Evolutionary conservation across 768 basidiomycete species (phyloP), one percentile per base, ranked within the genome.

Genomic region (Nidularia pulvinata): DNA sequence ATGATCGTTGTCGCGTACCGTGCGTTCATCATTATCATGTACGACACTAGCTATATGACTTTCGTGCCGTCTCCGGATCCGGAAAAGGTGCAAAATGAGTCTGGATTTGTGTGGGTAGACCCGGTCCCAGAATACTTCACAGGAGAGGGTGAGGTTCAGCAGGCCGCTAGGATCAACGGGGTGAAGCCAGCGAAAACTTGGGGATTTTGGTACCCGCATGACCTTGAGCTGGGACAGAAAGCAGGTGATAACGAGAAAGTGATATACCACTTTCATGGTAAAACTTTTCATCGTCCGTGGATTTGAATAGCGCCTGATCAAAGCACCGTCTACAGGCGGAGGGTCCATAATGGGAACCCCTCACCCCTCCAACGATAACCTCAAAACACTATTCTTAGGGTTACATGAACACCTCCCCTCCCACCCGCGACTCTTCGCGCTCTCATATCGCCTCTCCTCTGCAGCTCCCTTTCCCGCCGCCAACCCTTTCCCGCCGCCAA

Each of bases 401-500:
- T n/a, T n/a, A n/a, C n/a, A 39, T 39, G 9, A 39, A 39, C 7
- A 39, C 9, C 37, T 39, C 9, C 37, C n/a, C 37, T 7, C 37
- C 7, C 7, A 39, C n/a, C 7, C 9, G 7, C 37, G 37, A 39
- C 37, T 39, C 7, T 39, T 39, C 37, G 7, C 9, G 7, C 9
- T 39, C 9, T 7, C 7, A 7, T 39, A 39, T n/a, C 37, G 37
- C 7, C 9, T 39, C 37, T 39, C 37, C n/a, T 39, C 37, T 39
- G 37, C 37, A 39, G 9, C 37, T 7, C n/a, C n/a, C n/a, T n/a
- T n/a, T n/a, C n/a, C n/a, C n/a, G n/a, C n/a, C n/a, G n/a, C n/a
- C n/a, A n/a, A n/a, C 37, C 37, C 7, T 39, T 39, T n/a, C 9
- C 7, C 7, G n/a, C 9, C 37, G 46, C 59, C 1, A 68, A 78